These are phyloP conservation scores for Nidula niveotomentosa DNA, from an alignment of 1,284 basidiomycete genomes.

Conservation along the genomic window DNA sequence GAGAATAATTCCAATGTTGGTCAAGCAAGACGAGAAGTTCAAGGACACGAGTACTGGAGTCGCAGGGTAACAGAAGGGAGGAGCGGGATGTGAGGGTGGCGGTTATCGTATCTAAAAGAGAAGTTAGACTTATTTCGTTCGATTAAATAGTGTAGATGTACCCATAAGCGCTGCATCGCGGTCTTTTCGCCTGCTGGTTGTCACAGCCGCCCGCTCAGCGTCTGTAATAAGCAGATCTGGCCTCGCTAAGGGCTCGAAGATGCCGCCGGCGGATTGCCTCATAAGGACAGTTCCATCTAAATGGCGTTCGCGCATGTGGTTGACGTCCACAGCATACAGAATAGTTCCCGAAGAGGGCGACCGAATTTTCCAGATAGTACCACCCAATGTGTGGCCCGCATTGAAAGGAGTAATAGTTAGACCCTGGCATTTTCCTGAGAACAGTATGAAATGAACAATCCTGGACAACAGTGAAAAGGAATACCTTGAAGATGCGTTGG, in stretches of 20 bases:
- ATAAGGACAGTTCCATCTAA: conserved; percentile 92
- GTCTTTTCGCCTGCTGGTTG: conserved; percentile 88
- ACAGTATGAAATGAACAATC: conserved; percentile 9
- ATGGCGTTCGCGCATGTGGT: conserved; percentile 96
- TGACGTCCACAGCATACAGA: conserved; percentile 94
- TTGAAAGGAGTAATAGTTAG: conserved; percentile 96
- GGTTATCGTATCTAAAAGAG: conserved; percentile 74
- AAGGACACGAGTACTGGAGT: conserved; percentile 90
- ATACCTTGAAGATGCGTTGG: conserved; percentile 92
- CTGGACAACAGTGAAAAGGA: conserved; percentile 14
- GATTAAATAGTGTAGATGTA: conserved; percentile 29
- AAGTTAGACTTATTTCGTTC: conserved; percentile 3
- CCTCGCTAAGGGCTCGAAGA: conserved; percentile 83
- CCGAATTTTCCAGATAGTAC: conserved; percentile 98
- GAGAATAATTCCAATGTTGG: conserved; percentile 94
- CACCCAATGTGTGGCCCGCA: conserved; percentile 95
- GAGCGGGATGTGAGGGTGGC: conserved; percentile 76
- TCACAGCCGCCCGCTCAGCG: conserved; percentile 80
- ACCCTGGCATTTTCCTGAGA: conserved; percentile 82
- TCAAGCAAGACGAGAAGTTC: conserved; percentile 95
- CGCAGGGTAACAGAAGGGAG: conserved; percentile 89
- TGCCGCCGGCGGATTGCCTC: conserved; percentile 69
- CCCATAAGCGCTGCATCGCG: conserved; percentile 89
- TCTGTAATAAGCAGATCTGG: conserved; percentile 96
- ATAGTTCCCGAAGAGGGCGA: conserved; percentile 96